Evolutionary conservation across 1,139 yeast species (phyloP).

Genomic region (Nakaseomyces glabratus): DNA sequence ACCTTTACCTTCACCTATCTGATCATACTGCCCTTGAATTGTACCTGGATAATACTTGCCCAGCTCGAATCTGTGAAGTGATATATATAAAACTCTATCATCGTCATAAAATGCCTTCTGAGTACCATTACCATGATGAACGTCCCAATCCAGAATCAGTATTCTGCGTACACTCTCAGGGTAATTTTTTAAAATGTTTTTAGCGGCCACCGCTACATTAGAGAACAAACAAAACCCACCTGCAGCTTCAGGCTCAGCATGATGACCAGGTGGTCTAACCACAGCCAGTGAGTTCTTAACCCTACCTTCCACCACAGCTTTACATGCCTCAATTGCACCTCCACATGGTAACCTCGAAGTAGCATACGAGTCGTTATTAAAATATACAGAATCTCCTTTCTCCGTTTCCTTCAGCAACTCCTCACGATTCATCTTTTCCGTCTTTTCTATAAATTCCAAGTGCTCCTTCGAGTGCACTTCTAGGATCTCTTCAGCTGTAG

Average conservation of each 20-base stretch:
- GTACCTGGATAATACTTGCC: conserved; percentile 96
- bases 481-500: conserved; percentile 74
- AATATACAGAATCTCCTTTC: conserved; percentile 88
- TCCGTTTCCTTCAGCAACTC: conserved; percentile 77
- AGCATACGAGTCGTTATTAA: conserved; percentile 79
- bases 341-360: conserved; percentile 94
- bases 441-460: conserved; percentile 62
- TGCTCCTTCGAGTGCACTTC: conserved; percentile 81
- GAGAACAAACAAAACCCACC: conserved; percentile 96
- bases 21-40: conserved; percentile 64
- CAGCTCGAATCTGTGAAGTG: conserved; percentile 85
- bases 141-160: conserved; percentile 91
- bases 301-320: conserved; percentile 85
- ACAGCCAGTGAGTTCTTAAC: conserved; percentile 91
- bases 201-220: conserved; percentile 96
- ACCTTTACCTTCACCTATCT: conserved; percentile 79
- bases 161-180: conserved; percentile 84
- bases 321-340: conserved; percentile 93
- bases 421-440: conserved; percentile 72
- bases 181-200: conserved; percentile 66
- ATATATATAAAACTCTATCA: conserved; percentile 82
- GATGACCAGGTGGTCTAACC: conserved; percentile 98
- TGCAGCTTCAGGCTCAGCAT: conserved; percentile 94
- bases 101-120: conserved; percentile 86
- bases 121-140: conserved; percentile 97